Percentiles rank a stretch among this genome's conserved stretches.
These are phyloP conservation scores for Rhizomucor miehei DNA, from an alignment of 371 early-diverging fungal genomes.

Conservation along the genomic window DNA sequence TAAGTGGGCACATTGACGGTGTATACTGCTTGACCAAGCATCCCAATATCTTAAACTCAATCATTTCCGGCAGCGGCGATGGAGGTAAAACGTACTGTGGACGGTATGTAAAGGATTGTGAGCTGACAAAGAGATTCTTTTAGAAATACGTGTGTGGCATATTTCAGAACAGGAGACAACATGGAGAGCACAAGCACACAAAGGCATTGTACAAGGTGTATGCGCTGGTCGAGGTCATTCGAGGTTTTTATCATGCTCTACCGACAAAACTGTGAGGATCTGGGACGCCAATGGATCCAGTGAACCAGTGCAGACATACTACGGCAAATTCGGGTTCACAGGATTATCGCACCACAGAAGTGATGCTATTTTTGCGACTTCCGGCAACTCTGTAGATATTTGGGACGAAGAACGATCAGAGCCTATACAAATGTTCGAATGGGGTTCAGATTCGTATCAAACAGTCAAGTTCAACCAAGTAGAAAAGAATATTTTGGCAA, in stretches of 20 bases:
- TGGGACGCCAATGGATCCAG: constrained; percentile 60
- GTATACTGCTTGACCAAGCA: constrained; percentile 95
- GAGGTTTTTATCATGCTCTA: constrained; percentile 83
- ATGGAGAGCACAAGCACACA: constrained; percentile 79
- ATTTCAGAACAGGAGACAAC: constrained; percentile 65
- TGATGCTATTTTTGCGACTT: constrained; percentile 84
- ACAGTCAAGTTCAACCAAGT: constrained; percentile 94
- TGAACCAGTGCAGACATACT: constrained; percentile 69
- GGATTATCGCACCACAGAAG: constrained; percentile 82
- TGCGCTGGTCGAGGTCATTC: constrained; percentile 61
- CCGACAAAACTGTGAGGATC: constrained; percentile 86
- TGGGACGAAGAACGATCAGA: constrained; percentile 92
- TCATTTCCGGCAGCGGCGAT: constrained; percentile 92
- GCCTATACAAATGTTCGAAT: constrained; percentile 79
- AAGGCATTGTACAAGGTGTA: constrained; percentile 80
- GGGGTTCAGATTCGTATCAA: constrained; percentile 95
- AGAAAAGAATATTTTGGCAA: constrained; percentile 87
- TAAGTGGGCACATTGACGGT: constrained; percentile 95
- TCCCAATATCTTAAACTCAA: constrained; percentile 72
- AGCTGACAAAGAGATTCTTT: background rate
- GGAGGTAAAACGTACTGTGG: constrained; percentile 58
- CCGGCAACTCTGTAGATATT: constrained; percentile 79
- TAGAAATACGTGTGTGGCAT: constrained; percentile 85
- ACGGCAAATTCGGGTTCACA: constrained; percentile 77
- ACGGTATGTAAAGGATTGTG: background rate